Evolutionary conservation across 257 asterid species (phyloP), one percentile per base, ranked within the genome.

Genomic region (Penstemon barbatus): DNA sequence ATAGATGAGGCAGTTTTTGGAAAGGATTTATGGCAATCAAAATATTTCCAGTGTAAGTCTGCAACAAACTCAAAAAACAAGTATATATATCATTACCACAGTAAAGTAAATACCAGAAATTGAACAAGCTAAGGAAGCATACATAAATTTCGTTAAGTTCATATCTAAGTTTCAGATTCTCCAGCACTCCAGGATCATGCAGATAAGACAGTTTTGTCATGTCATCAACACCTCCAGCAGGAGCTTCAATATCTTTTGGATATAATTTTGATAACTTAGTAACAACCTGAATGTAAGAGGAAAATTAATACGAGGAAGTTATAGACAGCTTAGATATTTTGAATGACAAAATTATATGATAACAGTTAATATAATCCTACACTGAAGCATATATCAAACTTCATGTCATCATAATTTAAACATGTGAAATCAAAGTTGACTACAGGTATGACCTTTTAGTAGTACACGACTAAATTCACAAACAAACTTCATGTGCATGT

Each of bases 11-110:
- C 75, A 93, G 84, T 71, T 87, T 93, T 93, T 93, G 98, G 73
- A 93, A 93, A 59, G 98, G 98, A 78, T 93, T 93, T 74, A 93
- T 93, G 46, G 98, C 98, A 74, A 93, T 93, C 73, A 93, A 80
- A 78, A 93, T 93, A 73, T 88, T 93, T 68, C 98, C 98, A 43
- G 98, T 93, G 87, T 93, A 93, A 55, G 98, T 93, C 98, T 93
- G 97, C 73, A 68, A 77, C 69, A 70, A 37, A 72, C 50, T 57
- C 78, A 57, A 72, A 73, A 56, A 63, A 68, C 62, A 79, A 61
- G 69, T 61, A 66, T 19, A 54, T 25, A 76, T 63, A 44, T 70
- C 69, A 59, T 66, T 48, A 80, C 54, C 71, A 78, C 46, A 37
- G 39, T 38, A 63, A 68, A 72, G 50, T 48, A 50, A 54, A 38